Evolutionary conservation across 768 basidiomycete genomes (phyloP).

Genomic region (Suillus spraguei): DNA sequence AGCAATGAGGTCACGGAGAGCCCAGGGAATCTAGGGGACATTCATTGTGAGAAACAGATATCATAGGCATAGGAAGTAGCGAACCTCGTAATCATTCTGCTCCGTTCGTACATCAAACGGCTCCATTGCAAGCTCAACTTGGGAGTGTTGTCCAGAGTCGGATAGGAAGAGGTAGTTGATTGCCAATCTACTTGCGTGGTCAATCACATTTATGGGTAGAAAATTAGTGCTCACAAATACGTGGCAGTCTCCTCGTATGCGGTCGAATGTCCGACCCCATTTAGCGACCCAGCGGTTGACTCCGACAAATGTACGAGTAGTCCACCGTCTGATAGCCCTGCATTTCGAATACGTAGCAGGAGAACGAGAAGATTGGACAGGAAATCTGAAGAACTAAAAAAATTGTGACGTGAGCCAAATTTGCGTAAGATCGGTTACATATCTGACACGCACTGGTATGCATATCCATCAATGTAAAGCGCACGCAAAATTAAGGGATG

Average conservation of each 20-base stretch:
- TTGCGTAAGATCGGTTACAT: constrained; percentile 16
- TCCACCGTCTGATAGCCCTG: constrained; percentile 88
- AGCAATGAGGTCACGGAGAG: constrained; percentile 86
- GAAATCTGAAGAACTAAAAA: constrained; percentile 80
- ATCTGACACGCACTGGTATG: constrained; percentile 69
- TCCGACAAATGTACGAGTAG: constrained; percentile 91
- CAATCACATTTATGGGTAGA: constrained; percentile 19
- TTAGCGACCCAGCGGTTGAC: constrained; percentile 90
- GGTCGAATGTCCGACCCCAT: constrained; percentile 86
- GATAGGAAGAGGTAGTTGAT: constrained; percentile 90
- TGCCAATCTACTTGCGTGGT: constrained; percentile 56
- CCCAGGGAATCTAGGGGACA: constrained; percentile 76
- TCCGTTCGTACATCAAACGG: constrained; percentile 80
- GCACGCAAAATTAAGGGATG: constrained; percentile 91
- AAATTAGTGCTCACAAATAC: constrained; percentile 60
- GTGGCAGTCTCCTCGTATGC: constrained; percentile 81
- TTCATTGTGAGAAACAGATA: constrained; percentile 13
- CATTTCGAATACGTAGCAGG: constrained; percentile 83
- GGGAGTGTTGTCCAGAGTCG: constrained; percentile 53
- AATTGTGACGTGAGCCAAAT: constrained; percentile 15
- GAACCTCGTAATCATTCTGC: constrained; percentile 90
- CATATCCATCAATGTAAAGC: constrained; percentile 93
- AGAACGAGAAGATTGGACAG: constrained; percentile 89
- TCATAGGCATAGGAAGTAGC: constrained; percentile 18
- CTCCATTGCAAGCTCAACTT: constrained; percentile 63